Base-by-base conservation (phyloP, 805 yeast genomes). In the Kluyveromyces dobzhanskii region DNA sequence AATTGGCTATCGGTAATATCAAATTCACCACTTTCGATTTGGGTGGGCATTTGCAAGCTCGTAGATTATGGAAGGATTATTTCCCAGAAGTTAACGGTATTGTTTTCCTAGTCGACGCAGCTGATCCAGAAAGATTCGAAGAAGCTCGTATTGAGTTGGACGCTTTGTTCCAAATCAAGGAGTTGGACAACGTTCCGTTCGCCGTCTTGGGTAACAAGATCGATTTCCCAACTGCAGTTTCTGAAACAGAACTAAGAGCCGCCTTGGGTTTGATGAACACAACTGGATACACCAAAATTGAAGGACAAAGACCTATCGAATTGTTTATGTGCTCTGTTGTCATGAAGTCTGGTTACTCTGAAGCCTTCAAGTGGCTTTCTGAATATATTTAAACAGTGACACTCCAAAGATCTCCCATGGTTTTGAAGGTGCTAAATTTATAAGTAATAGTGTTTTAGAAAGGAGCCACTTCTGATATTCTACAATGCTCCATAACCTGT, bases 21-120 rank as follows among this genome's bases (percentile, higher is more conserved):
- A 81, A 90, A 63, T 92, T 92, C 74, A 92, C 99, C 44, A 92
- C 99, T 21, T 92, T 92, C 56, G 99, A 92, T 64, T 74, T 92
- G 53, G 99, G 99, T 66, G 99, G 99, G 32, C 99, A 92, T 70
- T 81, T 77, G 64, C 97, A 90, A 68, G 97, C 99, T 36, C 88
- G 99, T 69, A 86, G 98, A 68, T 78, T 92, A 59, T 92, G 99
- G 99, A 88, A 88, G 62, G 97, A 92, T 64, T 92, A 92, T 65
- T 92, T 92, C 81, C 99, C 99, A 43, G 99, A 92, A 68, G 99
- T 92, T 36, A 85, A 87, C 64, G 98, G 97, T 41, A 92, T 92
- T 50, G 97, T 92, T 24, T 92, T 84, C 64, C 71, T 92, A 43
- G 97, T 92, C 24, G 99, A 92, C 62, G 94, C 95, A 41, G 97